Evolutionary conservation across 2,329 filamentous ascomycete species (phyloP), one percentile per base, ranked within the genome.

Genomic region (Chrysosporium queenslandicum): DNA sequence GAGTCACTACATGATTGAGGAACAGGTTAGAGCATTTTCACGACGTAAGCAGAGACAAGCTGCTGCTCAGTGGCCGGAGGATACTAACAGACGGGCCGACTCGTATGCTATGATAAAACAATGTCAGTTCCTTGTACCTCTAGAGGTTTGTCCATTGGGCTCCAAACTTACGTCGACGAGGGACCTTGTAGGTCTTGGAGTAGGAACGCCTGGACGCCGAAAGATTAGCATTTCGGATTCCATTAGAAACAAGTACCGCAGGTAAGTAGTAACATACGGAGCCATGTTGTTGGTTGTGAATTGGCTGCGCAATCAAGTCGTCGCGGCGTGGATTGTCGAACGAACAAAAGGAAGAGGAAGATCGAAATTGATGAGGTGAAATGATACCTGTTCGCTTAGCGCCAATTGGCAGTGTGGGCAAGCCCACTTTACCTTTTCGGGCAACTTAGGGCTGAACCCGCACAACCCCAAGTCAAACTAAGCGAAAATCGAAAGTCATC

Each of bases 141-240:
- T 34, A 50, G 9, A 4, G 14, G 11, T n/a, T 6, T 1, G 34
- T 53, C 51, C 20, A 54, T 52, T 6, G 21, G n/a, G 45, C 37
- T 36, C 46, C 36, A 37, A 55, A 75, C 74, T 73, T 71, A 77
- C 73, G 91, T 79, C 91, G 86, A 78, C 86, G 82, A 71, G 91
- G 90, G 81, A 94, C 89, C 86, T 94, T 95, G 76, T 94, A 94
- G 82, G 92, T 98, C 88, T 98, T 98, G 74, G 86, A 94, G 81
- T 96, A 95, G 68, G 85, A 86, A 73, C 83, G 77, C 65, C 69
- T 73, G 59, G 48, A 60, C 56, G 48, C 56, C 39, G 23, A 50
- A 55, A 29, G 43, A 59, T 68, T 64, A 66, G 64, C 36, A 51
- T 41, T 25, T 50, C 20, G 8, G 18, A 16, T 20, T 37, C 45